Percentiles rank a stretch among this genome's conserved stretches.
These are phyloP conservation scores for Cladosporium austrohemisphaericum DNA, from an alignment of 2,329 filamentous ascomycete genomes.

Conservation along the genomic window DNA sequence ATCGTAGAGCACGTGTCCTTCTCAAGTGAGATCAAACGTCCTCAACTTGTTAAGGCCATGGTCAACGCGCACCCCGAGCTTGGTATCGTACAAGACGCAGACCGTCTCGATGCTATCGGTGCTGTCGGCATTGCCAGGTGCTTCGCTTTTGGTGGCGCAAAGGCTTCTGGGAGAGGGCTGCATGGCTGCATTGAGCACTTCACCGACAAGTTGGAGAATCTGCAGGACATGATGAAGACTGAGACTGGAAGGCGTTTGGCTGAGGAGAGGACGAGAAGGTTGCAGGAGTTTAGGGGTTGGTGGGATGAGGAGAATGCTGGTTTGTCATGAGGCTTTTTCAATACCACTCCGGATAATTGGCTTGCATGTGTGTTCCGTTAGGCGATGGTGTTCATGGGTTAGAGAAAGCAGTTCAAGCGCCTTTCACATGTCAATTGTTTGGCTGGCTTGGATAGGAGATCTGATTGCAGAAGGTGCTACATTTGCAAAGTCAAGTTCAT, in stretches of 20 bases:
- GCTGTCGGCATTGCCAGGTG: constrained; percentile 77
- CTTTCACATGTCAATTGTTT: too few relatives aligned
- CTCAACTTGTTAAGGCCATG: constrained; percentile 55
- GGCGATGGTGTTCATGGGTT: too few relatives aligned
- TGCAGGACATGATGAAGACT: constrained; percentile 62
- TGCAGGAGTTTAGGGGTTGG: constrained; percentile 50
- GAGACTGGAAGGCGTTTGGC: constrained; percentile 50
- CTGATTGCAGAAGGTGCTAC: too few relatives aligned
- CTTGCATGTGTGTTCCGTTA: too few relatives aligned
- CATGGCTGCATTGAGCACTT: constrained; percentile 70
- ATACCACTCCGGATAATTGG: too few relatives aligned
- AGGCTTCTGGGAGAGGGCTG: constrained; percentile 50
- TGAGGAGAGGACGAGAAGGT: constrained; percentile 44
- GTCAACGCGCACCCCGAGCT: constrained; percentile 67
- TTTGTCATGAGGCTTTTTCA: constrained; percentile 8
- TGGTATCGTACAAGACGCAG: constrained; percentile 85
- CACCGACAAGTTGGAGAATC: constrained; percentile 65
- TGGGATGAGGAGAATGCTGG: constrained; percentile 48
- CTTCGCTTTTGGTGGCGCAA: constrained; percentile 72
- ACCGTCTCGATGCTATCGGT: constrained; percentile 86
- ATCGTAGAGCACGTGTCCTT: constrained; percentile 78
- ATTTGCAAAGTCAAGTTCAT: too few relatives aligned
- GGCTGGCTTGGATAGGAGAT: too few relatives aligned
- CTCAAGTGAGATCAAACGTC: constrained; percentile 66
- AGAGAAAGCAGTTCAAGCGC: too few relatives aligned